These are phyloP conservation scores for Saccharum officinarum DNA, from an alignment of 176 grass and related monocot genomes.

Conservation along the genomic window DNA sequence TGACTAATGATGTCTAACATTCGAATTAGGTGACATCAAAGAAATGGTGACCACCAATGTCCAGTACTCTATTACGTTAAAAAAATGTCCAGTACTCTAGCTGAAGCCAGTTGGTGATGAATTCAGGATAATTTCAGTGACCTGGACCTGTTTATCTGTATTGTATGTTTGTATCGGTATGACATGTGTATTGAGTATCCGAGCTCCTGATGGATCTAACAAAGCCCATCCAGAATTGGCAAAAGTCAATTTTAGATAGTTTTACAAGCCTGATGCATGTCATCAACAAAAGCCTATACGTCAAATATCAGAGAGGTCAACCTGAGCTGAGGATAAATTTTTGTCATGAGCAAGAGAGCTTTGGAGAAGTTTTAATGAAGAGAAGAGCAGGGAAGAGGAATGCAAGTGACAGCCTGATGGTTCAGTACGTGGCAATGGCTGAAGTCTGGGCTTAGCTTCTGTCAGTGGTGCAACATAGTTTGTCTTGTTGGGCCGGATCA, in stretches of 20 bases:
- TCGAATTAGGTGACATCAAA: too few species aligned
- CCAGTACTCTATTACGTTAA: not conserved
- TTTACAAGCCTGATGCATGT: constrained; percentile 60
- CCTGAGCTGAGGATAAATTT: not conserved
- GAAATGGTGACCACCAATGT: too few species aligned
- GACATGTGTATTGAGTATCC: constrained; percentile 41
- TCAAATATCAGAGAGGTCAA: constrained; percentile 70
- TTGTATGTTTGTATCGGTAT: constrained; percentile 53
- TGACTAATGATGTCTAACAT: too few species aligned
- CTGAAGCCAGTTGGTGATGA: too few species aligned
- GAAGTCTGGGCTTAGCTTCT: too few species aligned
- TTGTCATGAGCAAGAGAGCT: not conserved
- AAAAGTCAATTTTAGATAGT: constrained; percentile 49
- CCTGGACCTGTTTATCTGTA: constrained; percentile 43
- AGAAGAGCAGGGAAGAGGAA: too few species aligned
- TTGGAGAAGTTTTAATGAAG: not conserved
- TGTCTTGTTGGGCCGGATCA: not conserved
- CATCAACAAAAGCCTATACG: constrained; percentile 56
- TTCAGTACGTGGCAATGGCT: too few species aligned
- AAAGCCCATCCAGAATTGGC: constrained; percentile 26
- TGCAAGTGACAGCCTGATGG: too few species aligned
- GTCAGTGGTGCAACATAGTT: not conserved
- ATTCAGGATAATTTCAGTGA: too few species aligned
- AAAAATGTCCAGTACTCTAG: too few species aligned
- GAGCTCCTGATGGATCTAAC: constrained; percentile 9